A percentile compares a stretch with the other conserved stretches of the same genome.
These are phyloP conservation scores for Alternaria incomplexa DNA, from an alignment of 2,329 filamentous ascomycete genomes.

Conservation along the genomic window DNA sequence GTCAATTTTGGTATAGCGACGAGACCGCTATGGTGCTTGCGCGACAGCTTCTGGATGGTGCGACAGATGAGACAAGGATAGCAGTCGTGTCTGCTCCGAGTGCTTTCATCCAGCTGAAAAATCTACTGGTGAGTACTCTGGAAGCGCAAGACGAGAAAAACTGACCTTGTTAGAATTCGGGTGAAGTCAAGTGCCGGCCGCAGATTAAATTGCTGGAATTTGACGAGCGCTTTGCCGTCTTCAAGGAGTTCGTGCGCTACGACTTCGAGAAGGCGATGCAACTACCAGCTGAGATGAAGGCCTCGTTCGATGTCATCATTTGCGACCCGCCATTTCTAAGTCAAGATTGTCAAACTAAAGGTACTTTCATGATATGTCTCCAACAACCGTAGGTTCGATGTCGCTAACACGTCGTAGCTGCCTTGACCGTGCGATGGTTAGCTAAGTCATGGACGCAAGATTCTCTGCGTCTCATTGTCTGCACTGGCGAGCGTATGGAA, in stretches of 20 bases:
- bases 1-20: conserved; percentile 84
- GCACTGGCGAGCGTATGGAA: conserved; percentile 80
- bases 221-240: conserved; percentile 75
- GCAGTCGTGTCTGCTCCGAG: conserved; percentile 77
- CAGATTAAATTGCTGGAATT: conserved; percentile 73
- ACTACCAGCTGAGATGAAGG: conserved; percentile 68
- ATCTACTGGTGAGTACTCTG: conserved; percentile 63
- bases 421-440: conserved; percentile 77
- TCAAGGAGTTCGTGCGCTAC: conserved; percentile 76
- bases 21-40: conserved; percentile 71
- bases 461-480: conserved; percentile 63
- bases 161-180: conserved; percentile 31
- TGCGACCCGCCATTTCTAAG: conserved; percentile 81
- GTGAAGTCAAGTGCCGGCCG: conserved; percentile 52
- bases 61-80: conserved; percentile 64
- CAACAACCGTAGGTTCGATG: neutral
- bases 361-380: conserved; percentile 48
- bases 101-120: conserved; percentile 78
- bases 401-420: conserved; percentile 57
- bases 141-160: too few species aligned
- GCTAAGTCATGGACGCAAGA: conserved; percentile 57
- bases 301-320: conserved; percentile 71
- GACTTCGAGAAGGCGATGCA: conserved; percentile 74
- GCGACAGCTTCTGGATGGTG: conserved; percentile 67
- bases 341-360: conserved; percentile 80